Conservation (phyloP, 2,329 filamentous ascomycete genomes). For the Colletotrichum sp. region DNA sequence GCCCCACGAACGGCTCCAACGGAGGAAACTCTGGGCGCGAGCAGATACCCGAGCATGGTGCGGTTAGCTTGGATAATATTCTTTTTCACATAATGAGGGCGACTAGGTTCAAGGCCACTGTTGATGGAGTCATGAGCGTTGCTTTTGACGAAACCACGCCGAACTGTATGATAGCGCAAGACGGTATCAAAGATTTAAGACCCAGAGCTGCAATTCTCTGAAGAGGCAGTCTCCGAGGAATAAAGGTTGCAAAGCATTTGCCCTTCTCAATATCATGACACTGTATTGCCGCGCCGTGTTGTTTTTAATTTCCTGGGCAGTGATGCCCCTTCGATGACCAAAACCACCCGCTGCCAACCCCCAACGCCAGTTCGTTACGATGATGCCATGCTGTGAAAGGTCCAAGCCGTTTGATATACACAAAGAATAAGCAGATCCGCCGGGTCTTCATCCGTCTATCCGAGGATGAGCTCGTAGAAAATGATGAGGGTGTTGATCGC, state of each 20-base stretch:
- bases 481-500: slow-evolving; percentile 84
- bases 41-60: slow-evolving; percentile 21
- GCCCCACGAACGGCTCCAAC: not conserved
- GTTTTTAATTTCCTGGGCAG: not conserved
- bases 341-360: not conserved
- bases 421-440: not conserved
- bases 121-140: slow-evolving; percentile 14
- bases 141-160: not conserved
- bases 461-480: slow-evolving; percentile 79
- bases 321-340: not conserved
- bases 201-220: not conserved
- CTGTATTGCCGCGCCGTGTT: not conserved
- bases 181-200: not conserved
- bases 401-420: not conserved
- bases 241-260: not conserved
- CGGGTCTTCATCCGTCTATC: slow-evolving; percentile 48
- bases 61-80: slow-evolving; percentile 18
- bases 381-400: slow-evolving; percentile 8
- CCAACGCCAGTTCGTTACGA: slow-evolving; percentile 20
- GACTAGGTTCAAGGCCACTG: not conserved
- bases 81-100: slow-evolving; percentile 4
- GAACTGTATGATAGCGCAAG: slow-evolving; percentile 16
- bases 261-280: not conserved
- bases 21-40: not conserved
- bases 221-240: not conserved